phyloP scores from a whole-genome alignment of 495 filamentous ascomycete species.

The Bathelium albidoporum region DNA sequence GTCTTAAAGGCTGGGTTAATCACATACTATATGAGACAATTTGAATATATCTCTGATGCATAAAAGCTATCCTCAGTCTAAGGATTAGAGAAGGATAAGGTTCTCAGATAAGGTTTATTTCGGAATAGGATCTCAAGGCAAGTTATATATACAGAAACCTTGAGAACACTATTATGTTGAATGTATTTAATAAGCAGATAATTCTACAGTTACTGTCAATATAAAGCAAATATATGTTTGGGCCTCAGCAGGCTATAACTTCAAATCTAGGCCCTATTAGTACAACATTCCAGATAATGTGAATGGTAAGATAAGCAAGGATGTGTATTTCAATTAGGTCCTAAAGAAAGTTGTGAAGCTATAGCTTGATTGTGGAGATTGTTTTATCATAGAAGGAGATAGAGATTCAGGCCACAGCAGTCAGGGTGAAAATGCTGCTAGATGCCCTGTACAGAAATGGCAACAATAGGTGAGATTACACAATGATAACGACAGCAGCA shows the following conservation, averaged over 20 bases:
- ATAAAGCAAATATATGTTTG: conserved; percentile 6
- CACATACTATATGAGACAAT: neutral
- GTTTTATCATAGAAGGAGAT: conserved; percentile 14
- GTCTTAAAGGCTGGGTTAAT: conserved; percentile 3
- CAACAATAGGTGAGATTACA: too few species aligned
- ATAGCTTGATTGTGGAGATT: conserved; percentile 4
- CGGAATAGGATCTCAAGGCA: neutral
- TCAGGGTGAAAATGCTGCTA: conserved; percentile 2
- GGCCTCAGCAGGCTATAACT: conserved; percentile 12
- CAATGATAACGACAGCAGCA: too few species aligned
- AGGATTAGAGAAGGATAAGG: neutral
- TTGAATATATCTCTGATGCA: neutral
- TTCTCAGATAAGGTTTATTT: neutral
- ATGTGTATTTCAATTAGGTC: conserved; percentile 10
- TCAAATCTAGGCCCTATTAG: conserved; percentile 8
- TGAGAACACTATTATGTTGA: conserved; percentile 3
- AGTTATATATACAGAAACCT: neutral
- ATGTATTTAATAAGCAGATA: conserved; percentile 9
- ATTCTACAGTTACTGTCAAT: conserved; percentile 4
- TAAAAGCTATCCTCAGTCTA: conserved; percentile 1
- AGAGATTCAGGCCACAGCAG: conserved; percentile 7
- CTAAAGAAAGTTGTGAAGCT: conserved; percentile 11
- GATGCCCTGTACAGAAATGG: conserved; percentile 5
- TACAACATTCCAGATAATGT: conserved; percentile 13
- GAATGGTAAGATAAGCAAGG: conserved; percentile 12